phyloP scores from a whole-genome alignment of 768 basidiomycete species.

The Russula lepida region DNA sequence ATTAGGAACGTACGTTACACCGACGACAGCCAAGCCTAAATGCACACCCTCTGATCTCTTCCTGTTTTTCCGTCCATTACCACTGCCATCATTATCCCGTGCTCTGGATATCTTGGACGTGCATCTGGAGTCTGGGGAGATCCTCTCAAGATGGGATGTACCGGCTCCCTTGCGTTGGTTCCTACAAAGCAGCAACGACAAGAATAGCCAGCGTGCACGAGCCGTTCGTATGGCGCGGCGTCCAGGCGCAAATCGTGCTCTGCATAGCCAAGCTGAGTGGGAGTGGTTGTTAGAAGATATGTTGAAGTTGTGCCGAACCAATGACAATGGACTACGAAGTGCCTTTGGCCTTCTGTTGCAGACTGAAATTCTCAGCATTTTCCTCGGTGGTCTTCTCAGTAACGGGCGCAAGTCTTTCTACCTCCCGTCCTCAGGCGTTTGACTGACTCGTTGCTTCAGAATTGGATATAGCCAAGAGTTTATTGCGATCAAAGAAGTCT shows the following conservation, averaged over 20 bases:
- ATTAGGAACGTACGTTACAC: constrained; percentile 70
- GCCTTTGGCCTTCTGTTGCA: constrained; percentile 71
- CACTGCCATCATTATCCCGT: constrained; percentile 63
- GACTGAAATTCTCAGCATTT: constrained; percentile 72
- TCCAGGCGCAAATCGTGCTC: constrained; percentile 47
- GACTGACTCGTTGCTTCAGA: constrained; percentile 32
- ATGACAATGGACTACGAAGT: constrained; percentile 54
- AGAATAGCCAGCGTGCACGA: constrained; percentile 67
- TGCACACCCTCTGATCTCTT: constrained; percentile 64
- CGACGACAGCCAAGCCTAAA: constrained; percentile 50
- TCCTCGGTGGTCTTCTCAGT: constrained; percentile 77
- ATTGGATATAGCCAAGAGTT: constrained; percentile 55
- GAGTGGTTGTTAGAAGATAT: constrained; percentile 84
- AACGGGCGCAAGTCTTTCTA: constrained; percentile 66
- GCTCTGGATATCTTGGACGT: constrained; percentile 88
- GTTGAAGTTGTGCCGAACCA: constrained; percentile 63
- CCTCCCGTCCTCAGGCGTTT: not conserved
- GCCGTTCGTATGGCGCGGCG: constrained; percentile 80
- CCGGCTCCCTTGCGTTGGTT: constrained; percentile 86
- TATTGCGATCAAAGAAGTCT: constrained; percentile 43
- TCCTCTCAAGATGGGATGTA: constrained; percentile 80
- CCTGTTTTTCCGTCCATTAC: constrained; percentile 75
- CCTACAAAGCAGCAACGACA: constrained; percentile 62
- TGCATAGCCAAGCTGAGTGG: constrained; percentile 70
- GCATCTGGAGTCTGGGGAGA: constrained; percentile 90